Percentiles rank a stretch among this genome's conserved stretches.
Evolutionary conservation across 371 early-diverging fungal species (phyloP).

Genomic region (Mucor piriformis): DNA sequence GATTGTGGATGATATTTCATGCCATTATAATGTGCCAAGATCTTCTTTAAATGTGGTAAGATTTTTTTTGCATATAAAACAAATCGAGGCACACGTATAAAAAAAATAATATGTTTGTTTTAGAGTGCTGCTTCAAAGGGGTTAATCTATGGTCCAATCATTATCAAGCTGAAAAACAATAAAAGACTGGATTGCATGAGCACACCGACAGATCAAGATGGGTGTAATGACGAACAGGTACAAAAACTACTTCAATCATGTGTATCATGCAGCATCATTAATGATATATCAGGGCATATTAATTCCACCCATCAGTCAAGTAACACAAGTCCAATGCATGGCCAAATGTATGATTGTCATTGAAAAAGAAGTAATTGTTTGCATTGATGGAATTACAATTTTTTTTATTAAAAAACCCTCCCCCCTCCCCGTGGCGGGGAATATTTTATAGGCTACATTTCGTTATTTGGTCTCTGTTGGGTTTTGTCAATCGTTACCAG

Average conservation of each 20-base stretch:
- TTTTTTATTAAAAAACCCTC: too few species aligned
- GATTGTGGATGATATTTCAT: conserved; percentile 45
- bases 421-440: too few species aligned
- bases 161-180: conserved; percentile 35
- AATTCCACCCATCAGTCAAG: conserved; percentile 43
- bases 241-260: too few species aligned
- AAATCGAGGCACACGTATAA: too few species aligned
- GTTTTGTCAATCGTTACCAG: conserved; percentile 25
- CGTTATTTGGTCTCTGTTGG: conserved; percentile 42
- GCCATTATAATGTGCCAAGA: conserved; percentile 43
- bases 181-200: conserved; percentile 36
- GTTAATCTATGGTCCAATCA: conserved; percentile 41
- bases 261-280: too few species aligned
- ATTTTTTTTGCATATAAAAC: not conserved
- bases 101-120: not conserved
- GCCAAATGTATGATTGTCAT: conserved; percentile 44
- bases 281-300: conserved; percentile 27
- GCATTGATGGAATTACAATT: too few species aligned
- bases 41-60: conserved; percentile 45
- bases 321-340: conserved; percentile 32
- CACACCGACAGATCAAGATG: not conserved
- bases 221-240: conserved; percentile 37
- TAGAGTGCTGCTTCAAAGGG: conserved; percentile 53
- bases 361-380: conserved; percentile 50
- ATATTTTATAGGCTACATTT: conserved; percentile 42